Base-by-base conservation (phyloP, 371 early-diverging fungal genomes). In the Mucor piriformis region DNA sequence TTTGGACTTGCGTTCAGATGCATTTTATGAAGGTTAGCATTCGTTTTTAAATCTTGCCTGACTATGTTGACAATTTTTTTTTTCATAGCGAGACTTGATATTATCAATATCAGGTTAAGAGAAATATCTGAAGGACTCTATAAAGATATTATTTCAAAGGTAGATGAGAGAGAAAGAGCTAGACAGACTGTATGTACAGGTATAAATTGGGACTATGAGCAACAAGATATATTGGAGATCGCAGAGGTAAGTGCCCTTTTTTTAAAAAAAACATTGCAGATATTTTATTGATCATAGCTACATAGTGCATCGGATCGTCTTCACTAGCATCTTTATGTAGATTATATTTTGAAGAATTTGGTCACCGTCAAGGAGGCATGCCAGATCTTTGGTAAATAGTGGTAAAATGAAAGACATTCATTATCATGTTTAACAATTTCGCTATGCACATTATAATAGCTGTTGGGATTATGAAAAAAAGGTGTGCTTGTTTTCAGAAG, bases 321-420 rank as follows among this genome's bases (percentile, higher is more conserved):
- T 66, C 81, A 18, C 54, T 88, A 37, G 66, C 84, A 0, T 82
- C 80, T 15, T 74, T 89, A 25, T 85, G 88, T 60, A 65, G 73
- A 47, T 54, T 83, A 2, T 61, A 88, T 10, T 84, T 87, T n/a
- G 79, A 83, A 48, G 89, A 89, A 56, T 89, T 84, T 61, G 73
- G 76, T 12, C 80, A 83, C 29, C 82, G 86, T 8, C 74, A 79
- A 35, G 82, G 87, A 32, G 91, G 91, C 3, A 83, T 87, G 69
- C 91, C 91, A 5, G 91, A 90, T 59, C 61, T 90, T 37, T 89
- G 88, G 84, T 82, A 78, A 56, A 59, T 20, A 6, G 32, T n/a
- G n/a, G n/a, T n/a, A 6, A 3, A 42, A 18, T 7, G 8, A 42
- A 42, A 42, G 8, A 18, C 18, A 16, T 42, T 42, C 8, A 42